Evolutionary conservation across 192 early-diverging fungal species (phyloP).

Genomic region (Linnemannia hyalina): DNA sequence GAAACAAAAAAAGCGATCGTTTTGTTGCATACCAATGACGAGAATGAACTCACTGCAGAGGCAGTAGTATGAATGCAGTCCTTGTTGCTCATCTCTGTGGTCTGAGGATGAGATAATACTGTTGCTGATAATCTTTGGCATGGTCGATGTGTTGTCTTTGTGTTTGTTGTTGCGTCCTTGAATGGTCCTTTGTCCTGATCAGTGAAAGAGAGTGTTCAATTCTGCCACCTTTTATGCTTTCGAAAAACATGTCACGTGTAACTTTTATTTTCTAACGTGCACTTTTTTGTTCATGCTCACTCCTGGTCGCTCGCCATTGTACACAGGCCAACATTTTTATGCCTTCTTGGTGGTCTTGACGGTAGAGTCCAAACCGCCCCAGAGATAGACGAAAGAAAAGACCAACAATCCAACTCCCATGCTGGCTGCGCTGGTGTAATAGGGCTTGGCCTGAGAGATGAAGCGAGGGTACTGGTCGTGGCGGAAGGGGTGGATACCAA

Average conservation of each 20-base stretch:
- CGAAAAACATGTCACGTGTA: neutral
- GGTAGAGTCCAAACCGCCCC: constrained; percentile 48
- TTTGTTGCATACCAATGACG: constrained; percentile 58
- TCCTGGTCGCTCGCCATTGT: neutral
- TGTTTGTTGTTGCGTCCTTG: constrained; percentile 2
- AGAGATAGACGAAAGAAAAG: constrained; percentile 86
- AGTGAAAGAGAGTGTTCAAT: neutral
- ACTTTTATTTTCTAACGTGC: neutral
- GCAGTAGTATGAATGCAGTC: constrained; percentile 71
- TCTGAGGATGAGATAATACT: constrained; percentile 71
- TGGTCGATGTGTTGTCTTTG: constrained; percentile 52
- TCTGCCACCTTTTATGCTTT: neutral
- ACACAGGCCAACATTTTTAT: constrained; percentile 1
- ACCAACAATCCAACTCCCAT: constrained; percentile 90
- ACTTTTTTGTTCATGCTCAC: neutral
- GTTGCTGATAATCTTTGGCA: constrained; percentile 74
- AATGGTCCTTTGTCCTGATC: constrained; percentile 1
- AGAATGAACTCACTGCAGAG: constrained; percentile 73
- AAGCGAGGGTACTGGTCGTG: constrained; percentile 98
- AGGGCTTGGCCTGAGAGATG: constrained; percentile 93
- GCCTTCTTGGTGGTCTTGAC: constrained; percentile 54
- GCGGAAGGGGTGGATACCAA: constrained; percentile 90
- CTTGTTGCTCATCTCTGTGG: constrained; percentile 56
- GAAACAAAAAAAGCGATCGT: neutral
- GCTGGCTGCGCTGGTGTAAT: constrained; percentile 88